phyloP scores from a whole-genome alignment of 331 rosid species.

The Telfairia occidentalis region DNA sequence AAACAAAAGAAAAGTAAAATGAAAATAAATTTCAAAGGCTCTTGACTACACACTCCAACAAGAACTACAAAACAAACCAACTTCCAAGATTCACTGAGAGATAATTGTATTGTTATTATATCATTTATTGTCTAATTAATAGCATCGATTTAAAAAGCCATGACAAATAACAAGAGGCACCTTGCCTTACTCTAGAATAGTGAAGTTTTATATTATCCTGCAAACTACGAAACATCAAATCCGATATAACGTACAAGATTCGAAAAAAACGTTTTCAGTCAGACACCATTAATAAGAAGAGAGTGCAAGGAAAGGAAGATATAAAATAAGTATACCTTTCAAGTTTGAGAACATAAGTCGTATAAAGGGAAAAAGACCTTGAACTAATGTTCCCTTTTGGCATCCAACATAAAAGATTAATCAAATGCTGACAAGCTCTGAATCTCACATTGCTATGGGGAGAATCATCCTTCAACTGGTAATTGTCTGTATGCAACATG shows the following conservation, averaged over 20 bases:
- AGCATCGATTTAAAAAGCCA: background rate
- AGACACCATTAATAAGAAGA: constrained; percentile 13
- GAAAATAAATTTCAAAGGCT: background rate
- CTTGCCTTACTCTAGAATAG: background rate
- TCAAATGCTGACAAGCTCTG: constrained; percentile 51
- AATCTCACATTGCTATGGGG: constrained; percentile 21
- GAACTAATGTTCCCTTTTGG: constrained; percentile 35
- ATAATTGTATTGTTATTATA: background rate
- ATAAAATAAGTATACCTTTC: constrained; percentile 50
- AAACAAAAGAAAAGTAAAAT: constrained; percentile 11
- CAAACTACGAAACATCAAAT: background rate
- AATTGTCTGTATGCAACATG: constrained; percentile 18
- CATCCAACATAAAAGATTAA: constrained; percentile 48
- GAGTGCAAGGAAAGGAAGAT: background rate
- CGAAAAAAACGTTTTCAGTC: constrained; percentile 5
- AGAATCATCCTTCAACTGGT: constrained; percentile 22
- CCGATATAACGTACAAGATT: background rate
- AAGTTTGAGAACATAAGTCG: constrained; percentile 58
- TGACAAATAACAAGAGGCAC: background rate
- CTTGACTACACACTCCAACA: background rate
- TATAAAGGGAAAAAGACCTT: constrained; percentile 36
- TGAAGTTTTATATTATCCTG: background rate
- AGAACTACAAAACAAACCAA: background rate
- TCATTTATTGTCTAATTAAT: background rate
- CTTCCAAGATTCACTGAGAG: background rate